phyloP scores from a whole-genome alignment of 306 rosid species.

The Lupinus albus region DNA sequence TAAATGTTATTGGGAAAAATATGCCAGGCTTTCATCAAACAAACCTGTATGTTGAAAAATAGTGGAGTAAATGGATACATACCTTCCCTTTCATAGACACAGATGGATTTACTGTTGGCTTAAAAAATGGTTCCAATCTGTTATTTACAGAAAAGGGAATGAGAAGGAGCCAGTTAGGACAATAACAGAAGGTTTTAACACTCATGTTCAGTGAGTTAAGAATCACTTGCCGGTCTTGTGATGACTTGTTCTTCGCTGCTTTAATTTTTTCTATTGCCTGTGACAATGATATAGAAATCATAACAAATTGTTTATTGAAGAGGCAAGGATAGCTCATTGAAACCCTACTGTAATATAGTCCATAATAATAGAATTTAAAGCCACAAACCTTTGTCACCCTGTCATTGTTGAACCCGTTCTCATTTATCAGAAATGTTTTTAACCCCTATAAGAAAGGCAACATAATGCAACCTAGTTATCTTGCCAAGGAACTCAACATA shows the following conservation, averaged over 20 bases:
- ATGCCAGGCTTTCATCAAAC: conserved; percentile 18
- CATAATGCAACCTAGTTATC: conserved; percentile 31
- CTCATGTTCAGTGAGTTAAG: conserved; percentile 19
- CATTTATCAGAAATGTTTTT: conserved; percentile 76
- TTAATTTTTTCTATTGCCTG: conserved; percentile 95
- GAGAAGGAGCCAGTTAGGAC: conserved; percentile 33
- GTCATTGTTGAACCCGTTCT: conserved; percentile 90
- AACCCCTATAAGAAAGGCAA: conserved; percentile 66
- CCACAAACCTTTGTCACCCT: conserved; percentile 81
- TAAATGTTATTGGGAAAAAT: conserved; percentile 19
- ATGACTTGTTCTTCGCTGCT: conserved; percentile 89
- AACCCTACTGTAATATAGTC: conserved; percentile 26
- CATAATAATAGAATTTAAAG: conserved; percentile 4
- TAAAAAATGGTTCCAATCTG: conserved; percentile 92
- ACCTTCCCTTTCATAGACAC: conserved; percentile 88
- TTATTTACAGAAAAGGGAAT: conserved; percentile 31
- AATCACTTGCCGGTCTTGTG: conserved; percentile 85
- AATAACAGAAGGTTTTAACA: conserved; percentile 16
- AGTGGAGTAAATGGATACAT: conserved; percentile 34
- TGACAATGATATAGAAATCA: conserved; percentile 46
- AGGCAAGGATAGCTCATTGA: conserved; percentile 31
- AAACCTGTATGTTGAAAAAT: conserved; percentile 1
- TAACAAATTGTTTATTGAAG: conserved; percentile 27
- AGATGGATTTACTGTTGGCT: conserved; percentile 67
- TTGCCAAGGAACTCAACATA: conserved; percentile 33